These are phyloP conservation scores for Schizophyllum amplum DNA, from an alignment of 1,284 basidiomycete species.

Conservation along the genomic window DNA sequence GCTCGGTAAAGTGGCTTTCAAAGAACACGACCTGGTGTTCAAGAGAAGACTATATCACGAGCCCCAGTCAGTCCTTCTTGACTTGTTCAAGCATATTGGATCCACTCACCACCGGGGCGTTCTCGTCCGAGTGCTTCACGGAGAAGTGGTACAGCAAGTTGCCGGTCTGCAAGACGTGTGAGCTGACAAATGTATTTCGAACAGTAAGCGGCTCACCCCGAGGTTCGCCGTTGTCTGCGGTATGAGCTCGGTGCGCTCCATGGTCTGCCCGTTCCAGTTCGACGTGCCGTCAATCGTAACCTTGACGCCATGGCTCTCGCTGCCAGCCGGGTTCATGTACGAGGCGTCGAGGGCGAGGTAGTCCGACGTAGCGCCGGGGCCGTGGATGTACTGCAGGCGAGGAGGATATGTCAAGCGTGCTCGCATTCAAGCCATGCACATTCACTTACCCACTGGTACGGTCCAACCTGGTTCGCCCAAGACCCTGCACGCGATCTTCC, in stretches of 20 bases:
- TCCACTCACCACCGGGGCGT: conserved; percentile 40
- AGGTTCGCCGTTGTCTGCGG: conserved; percentile 23
- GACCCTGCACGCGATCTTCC: too few relatives aligned
- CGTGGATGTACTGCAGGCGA: conserved; percentile 50
- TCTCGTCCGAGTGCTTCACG: conserved; percentile 37
- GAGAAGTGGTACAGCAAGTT: conserved; percentile 62
- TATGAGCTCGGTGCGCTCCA: conserved; percentile 45
- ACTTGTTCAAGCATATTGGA: background rate
- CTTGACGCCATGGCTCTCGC: conserved; percentile 45
- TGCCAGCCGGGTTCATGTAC: conserved; percentile 54
- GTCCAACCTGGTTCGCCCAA: conserved; percentile 34
- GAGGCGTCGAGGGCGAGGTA: conserved; percentile 45
- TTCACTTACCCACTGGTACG: conserved; percentile 47
- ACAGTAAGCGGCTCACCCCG: background rate
- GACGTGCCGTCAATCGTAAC: conserved; percentile 46
- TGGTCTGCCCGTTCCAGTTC: conserved; percentile 42
- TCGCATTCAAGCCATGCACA: background rate
- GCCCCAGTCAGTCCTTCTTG: background rate
- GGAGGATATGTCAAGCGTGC: background rate
- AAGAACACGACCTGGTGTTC: conserved; percentile 32
- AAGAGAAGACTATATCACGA: background rate
- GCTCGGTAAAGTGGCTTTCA: conserved; percentile 58
- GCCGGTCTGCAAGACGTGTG: conserved; percentile 52
- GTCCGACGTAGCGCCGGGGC: conserved; percentile 39
- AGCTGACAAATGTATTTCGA: background rate